Evolutionary conservation across 768 basidiomycete genomes (phyloP).

Genomic region (Sarcodon aspratus): DNA sequence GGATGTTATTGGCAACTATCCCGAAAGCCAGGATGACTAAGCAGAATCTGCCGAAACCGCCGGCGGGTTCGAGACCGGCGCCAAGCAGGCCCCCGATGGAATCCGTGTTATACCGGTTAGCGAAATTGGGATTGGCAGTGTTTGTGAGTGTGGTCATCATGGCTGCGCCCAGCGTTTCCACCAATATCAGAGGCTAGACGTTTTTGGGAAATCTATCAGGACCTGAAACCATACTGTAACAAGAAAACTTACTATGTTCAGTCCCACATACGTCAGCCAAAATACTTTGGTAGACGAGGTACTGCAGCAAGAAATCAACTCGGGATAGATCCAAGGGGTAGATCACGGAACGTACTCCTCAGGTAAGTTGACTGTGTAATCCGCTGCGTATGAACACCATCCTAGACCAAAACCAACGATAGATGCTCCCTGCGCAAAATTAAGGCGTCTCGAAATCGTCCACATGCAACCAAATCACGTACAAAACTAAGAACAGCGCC

Average conservation of each 20-base stretch:
- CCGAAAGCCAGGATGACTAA: constrained; percentile 32
- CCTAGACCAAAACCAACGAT: constrained; percentile 24
- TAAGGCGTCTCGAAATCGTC: neutral
- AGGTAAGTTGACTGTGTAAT: constrained; percentile 33
- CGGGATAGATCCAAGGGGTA: neutral
- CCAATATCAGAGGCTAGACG: constrained; percentile 17
- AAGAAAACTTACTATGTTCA: constrained; percentile 3
- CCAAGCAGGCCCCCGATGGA: constrained; percentile 36
- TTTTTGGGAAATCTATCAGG: constrained; percentile 1
- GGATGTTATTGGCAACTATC: constrained; percentile 36
- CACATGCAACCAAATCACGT: constrained; percentile 11
- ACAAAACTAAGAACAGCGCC: constrained; percentile 26
- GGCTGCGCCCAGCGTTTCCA: constrained; percentile 38
- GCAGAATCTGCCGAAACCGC: constrained; percentile 33
- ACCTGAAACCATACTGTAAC: neutral
- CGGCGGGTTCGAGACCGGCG: constrained; percentile 25
- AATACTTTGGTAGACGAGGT: constrained; percentile 22
- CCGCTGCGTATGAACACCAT: constrained; percentile 27
- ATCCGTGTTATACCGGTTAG: constrained; percentile 19
- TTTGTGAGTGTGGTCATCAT: constrained; percentile 24
- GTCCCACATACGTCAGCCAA: constrained; percentile 24
- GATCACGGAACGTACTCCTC: constrained; percentile 6
- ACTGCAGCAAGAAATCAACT: neutral
- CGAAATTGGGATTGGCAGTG: constrained; percentile 21
- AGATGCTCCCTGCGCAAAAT: neutral